Evolutionary conservation across 441 rosid species (phyloP).

Genomic region (Capsella rubella): DNA sequence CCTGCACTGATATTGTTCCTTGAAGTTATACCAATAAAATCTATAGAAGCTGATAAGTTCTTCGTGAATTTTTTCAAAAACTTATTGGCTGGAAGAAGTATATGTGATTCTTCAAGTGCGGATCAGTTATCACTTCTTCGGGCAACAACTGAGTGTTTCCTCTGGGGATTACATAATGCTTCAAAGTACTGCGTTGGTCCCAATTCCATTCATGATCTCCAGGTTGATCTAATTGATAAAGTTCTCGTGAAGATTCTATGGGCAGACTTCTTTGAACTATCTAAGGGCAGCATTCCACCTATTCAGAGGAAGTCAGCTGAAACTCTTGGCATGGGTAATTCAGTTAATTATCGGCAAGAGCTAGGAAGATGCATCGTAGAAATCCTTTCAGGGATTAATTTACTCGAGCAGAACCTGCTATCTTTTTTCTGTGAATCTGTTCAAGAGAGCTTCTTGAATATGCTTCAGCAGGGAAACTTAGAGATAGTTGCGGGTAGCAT

Average conservation of each 20-base stretch:
- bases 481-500: constrained; percentile 52
- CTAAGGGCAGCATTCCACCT: constrained; percentile 43
- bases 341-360: constrained; percentile 60
- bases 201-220: constrained; percentile 60
- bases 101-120: constrained; percentile 54
- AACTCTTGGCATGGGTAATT: constrained; percentile 46
- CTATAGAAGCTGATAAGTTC: constrained; percentile 67
- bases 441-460: constrained; percentile 59
- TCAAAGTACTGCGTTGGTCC: constrained; percentile 69
- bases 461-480: constrained; percentile 56
- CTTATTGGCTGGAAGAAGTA: constrained; percentile 85
- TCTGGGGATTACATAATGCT: constrained; percentile 81
- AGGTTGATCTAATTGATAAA: constrained; percentile 60
- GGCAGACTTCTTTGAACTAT: constrained; percentile 61
- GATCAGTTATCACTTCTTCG: constrained; percentile 65
- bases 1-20: constrained; percentile 85
- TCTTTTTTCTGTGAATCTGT: constrained; percentile 60
- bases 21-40: constrained; percentile 66
- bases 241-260: constrained; percentile 82
- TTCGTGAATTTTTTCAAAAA: constrained; percentile 74
- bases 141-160: constrained; percentile 83
- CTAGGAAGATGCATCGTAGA: constrained; percentile 84
- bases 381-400: constrained; percentile 71
- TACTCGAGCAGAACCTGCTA: constrained; percentile 63
- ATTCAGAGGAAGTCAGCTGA: constrained; percentile 50